phyloP scores from a whole-genome alignment of 2,329 filamentous ascomycete species.

The Blastomyces emzantsi region DNA sequence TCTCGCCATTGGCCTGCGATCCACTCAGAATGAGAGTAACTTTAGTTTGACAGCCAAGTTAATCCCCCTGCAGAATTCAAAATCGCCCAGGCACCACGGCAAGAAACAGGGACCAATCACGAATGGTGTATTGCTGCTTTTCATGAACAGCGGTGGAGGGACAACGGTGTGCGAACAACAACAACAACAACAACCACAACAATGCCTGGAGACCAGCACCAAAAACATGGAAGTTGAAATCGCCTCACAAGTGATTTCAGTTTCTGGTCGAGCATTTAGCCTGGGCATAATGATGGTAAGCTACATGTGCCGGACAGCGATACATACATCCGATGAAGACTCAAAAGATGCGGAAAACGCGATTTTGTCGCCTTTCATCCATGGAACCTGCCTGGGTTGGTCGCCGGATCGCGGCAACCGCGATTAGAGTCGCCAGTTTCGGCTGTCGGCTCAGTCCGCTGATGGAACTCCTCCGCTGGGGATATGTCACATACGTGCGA shows the following conservation, averaged over 20 bases:
- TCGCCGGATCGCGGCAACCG: too few relatives aligned
- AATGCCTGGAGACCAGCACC: not conserved
- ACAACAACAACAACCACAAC: too few relatives aligned
- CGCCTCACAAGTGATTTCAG: not conserved
- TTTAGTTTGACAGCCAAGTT: not conserved
- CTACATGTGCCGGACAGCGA: not conserved
- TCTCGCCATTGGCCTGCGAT: not conserved
- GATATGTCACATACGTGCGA: not conserved
- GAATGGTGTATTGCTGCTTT: not conserved
- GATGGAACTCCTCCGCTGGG: not conserved
- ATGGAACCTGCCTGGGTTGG: too few relatives aligned
- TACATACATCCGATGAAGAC: not conserved
- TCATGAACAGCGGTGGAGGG: not conserved
- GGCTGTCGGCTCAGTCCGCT: not conserved
- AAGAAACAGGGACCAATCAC: too few relatives aligned
- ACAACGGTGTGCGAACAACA: not conserved
- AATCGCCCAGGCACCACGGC: too few relatives aligned
- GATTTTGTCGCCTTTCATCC: too few relatives aligned
- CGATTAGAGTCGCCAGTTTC: not conserved
- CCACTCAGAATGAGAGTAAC: not conserved
- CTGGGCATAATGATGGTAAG: not conserved
- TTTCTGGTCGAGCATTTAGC: not conserved
- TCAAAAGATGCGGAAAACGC: not conserved
- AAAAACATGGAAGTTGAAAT: not conserved
- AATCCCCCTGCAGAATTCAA: not conserved